phyloP scores from a whole-genome alignment of 148 eudicot species.

The Vaccinium corymbosum region DNA sequence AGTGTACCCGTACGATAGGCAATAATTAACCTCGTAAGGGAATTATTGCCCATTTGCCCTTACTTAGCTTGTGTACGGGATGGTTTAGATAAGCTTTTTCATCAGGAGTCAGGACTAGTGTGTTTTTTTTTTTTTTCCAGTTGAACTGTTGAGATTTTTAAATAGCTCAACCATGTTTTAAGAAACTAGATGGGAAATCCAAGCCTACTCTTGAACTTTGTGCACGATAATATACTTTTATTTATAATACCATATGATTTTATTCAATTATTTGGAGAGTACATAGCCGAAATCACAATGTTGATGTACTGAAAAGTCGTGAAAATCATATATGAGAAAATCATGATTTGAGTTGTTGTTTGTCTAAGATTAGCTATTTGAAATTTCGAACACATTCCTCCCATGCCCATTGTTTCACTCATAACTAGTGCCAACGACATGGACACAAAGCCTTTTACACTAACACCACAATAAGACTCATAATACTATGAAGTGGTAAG shows the following conservation, averaged over 20 bases:
- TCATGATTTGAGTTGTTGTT: background rate
- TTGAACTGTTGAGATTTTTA: background rate
- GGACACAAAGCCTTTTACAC: background rate
- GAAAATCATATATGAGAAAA: background rate
- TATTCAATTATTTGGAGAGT: background rate
- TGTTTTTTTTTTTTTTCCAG: background rate
- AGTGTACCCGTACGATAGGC: background rate
- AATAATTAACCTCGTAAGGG: background rate
- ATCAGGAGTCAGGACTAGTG: background rate
- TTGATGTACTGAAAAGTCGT: background rate
- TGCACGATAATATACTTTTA: background rate
- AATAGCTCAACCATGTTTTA: background rate
- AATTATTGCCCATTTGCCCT: background rate
- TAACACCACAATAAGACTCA: background rate
- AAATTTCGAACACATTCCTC: background rate
- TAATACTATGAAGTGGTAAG: background rate
- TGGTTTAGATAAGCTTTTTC: background rate
- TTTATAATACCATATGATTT: too few species aligned
- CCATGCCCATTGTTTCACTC: background rate
- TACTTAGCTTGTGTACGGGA: background rate
- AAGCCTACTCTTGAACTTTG: background rate
- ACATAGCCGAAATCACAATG: background rate
- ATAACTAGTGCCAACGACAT: background rate
- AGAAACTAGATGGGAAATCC: background rate
- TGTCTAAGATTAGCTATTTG: background rate